Evolutionary conservation across 1,284 basidiomycete species (phyloP), one percentile per base, ranked within the genome.

Genomic region (Boletus albobrunnescens): DNA sequence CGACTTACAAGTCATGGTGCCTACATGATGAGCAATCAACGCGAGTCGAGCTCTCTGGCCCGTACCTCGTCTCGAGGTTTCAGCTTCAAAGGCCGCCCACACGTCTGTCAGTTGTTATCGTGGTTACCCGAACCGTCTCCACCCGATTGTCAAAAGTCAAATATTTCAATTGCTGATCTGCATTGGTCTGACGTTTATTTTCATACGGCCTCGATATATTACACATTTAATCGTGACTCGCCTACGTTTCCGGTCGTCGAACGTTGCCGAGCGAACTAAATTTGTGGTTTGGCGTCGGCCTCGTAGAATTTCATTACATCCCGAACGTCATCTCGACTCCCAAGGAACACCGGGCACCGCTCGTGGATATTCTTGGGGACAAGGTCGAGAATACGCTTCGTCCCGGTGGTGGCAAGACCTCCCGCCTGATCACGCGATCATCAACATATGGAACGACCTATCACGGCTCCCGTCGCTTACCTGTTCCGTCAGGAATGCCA

Each of bases 401-500:
- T 89, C 30, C 96, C 96, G 0, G 95, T 99, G 7, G 94, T 97
- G 3, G 96, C 96, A 51, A 97, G 71, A 40, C 96, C 96, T 28
- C 96, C 96, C 26, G 96, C 96, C 86, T 94, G 52, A 43, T 52
- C 35, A 51, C 48, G 41, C 39, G 17, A 11, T 36, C 41, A 37
- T 46, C 10, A 28, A 9, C 17, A 47, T 20, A 10, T 28, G 9
- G 1, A 28, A 42, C 17, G 13, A 3, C 16, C n/a, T 27, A 41
- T 28, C 20, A 10, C 4, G 4, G 17, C 14, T 16, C n/a, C 26
- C 24, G 13, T 24, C 38, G 68, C 79, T 41, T 51, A 86, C 88
- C 80, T 94, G 93, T 64, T 98, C 95, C 4, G 85, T 94, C 61
- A 98, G 72, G 73, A 90, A 94, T 3, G 94, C 91, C 95, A 98